Evolutionary conservation across 2,329 filamentous ascomycete species (phyloP), one percentile per base, ranked within the genome.

Genomic region (Fusarium sp.): DNA sequence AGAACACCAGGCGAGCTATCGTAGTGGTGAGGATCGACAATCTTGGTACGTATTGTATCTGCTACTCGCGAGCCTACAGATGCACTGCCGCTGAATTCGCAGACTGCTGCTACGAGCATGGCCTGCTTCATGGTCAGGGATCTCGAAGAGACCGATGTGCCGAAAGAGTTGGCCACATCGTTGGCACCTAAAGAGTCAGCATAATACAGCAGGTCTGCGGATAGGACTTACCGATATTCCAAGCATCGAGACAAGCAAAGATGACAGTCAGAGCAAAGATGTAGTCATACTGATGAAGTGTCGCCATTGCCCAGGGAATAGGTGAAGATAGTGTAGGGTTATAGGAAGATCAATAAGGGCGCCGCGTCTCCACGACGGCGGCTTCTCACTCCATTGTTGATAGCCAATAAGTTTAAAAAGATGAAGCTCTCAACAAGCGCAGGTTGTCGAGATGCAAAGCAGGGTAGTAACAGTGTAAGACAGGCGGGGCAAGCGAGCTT

Each of bases 141-240:
- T 42, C 89, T 83, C 16, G 90, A 92, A 3, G 89, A 91, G 67
- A 92, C 91, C 69, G 87, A 90, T 40, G 89, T 92, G 20, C 90
- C 89, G 86, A 89, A 93, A 6, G 89, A 87, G 81, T 92, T 93
- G 78, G 91, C 90, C 60, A 92, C 90, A 90, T 92, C 91, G 78
- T 89, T 84, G 71, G 83, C 83, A 67, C 81, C 82, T 83, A 31
- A 2, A n/a, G 8, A 2, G 62, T 74, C 36, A 73, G 70, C 9
- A 5, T 16, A 0, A 1, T 40, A 0, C 20, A 20, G 1, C 3
- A 62, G 12, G 8, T 16, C 2, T 15, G 3, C 3, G 4, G 1
- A 8, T 8, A 2, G 11, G 4, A 70, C 78, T 59, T 64, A 82
- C 86, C 86, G 67, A 88, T 88, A 75, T 88, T 88, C 83, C 83